Percentiles rank a stretch among this genome's conserved stretches.
Conservation (phyloP, 2,329 filamentous ascomycete genomes). For the Didymella segeticola region DNA sequence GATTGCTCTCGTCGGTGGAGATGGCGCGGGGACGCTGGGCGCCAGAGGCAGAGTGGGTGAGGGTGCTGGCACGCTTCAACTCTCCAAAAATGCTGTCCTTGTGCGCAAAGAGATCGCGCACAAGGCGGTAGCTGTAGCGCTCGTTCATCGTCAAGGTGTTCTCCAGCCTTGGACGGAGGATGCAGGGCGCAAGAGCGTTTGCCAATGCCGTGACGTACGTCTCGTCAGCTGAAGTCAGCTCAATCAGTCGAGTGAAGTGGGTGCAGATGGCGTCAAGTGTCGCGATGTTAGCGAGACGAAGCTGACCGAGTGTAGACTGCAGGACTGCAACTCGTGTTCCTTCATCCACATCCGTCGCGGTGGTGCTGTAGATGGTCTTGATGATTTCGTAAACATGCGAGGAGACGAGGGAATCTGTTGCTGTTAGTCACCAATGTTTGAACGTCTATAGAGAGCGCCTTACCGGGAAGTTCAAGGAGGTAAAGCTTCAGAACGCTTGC, state of each 20-base stretch:
- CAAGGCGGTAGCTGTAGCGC: slow-evolving; percentile 86
- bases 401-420: slow-evolving; percentile 90
- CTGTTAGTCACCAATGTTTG: slow-evolving; percentile 30
- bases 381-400: slow-evolving; percentile 99
- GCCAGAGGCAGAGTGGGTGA: slow-evolving; percentile 65
- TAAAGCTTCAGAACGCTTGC: slow-evolving; percentile 94
- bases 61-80: slow-evolving; percentile 84
- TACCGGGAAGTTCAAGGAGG: slow-evolving; percentile 90
- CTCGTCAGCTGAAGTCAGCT: slow-evolving; percentile 95
- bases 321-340: slow-evolving; percentile 85
- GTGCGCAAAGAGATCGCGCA: slow-evolving; percentile 90
- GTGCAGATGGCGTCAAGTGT: slow-evolving; percentile 98
- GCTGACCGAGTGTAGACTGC: slow-evolving; percentile 92
- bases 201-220: slow-evolving; percentile 79
- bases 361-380: slow-evolving; percentile 92
- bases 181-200: slow-evolving; percentile 77
- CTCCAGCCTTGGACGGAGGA: slow-evolving; percentile 85
- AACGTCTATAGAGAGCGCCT: slow-evolving; percentile 37
- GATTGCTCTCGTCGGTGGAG: slow-evolving; percentile 94
- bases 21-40: slow-evolving; percentile 79
- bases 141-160: slow-evolving; percentile 95
- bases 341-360: slow-evolving; percentile 71
- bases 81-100: slow-evolving; percentile 96
- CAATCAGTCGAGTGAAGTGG: slow-evolving; percentile 95
- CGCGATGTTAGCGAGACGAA: slow-evolving; percentile 95